Conservation (phyloP, 805 yeast genomes). For the Vanderwaltozyma polyspora region DNA sequence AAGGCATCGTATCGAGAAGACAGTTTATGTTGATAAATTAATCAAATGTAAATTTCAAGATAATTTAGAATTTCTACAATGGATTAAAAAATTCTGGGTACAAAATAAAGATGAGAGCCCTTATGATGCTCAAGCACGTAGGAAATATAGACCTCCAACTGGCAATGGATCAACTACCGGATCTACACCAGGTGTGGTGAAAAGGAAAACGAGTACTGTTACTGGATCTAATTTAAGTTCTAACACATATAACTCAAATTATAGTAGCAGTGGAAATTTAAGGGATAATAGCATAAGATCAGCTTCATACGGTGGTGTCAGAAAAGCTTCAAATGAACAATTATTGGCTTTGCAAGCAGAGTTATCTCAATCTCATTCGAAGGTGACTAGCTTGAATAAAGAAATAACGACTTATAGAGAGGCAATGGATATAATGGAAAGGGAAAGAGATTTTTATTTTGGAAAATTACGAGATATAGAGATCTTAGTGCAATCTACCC, state of each 20-base stretch:
- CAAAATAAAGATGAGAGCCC: slow-evolving; percentile 56
- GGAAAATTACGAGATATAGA: slow-evolving; percentile 84
- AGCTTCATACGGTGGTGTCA: slow-evolving; percentile 19
- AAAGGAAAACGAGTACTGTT: slow-evolving; percentile 13
- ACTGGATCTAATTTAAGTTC: neutral
- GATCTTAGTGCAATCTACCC: slow-evolving; percentile 55
- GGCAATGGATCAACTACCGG: slow-evolving; percentile 6
- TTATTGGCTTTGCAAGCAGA: slow-evolving; percentile 31
- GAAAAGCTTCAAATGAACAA: slow-evolving; percentile 21
- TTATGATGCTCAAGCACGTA: slow-evolving; percentile 59
- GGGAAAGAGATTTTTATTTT: slow-evolving; percentile 85
- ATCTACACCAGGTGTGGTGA: slow-evolving; percentile 17
- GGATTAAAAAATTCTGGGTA: slow-evolving; percentile 78
- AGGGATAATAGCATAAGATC: slow-evolving; percentile 8
- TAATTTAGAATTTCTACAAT: slow-evolving; percentile 86
- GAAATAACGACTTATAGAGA: slow-evolving; percentile 49
- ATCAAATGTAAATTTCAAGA: slow-evolving; percentile 88
- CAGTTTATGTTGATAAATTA: slow-evolving; percentile 69
- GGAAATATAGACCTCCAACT: slow-evolving; percentile 29
- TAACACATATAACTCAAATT: neutral
- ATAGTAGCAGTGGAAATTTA: neutral
- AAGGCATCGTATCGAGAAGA: slow-evolving; percentile 56
- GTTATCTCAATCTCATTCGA: slow-evolving; percentile 33
- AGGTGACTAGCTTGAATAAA: slow-evolving; percentile 26
- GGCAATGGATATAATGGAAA: slow-evolving; percentile 55